Percentiles rank a stretch among this genome's conserved stretches.
phyloP scores from a whole-genome alignment of 768 basidiomycete genomes.

The Steccherinum ochraceum region DNA sequence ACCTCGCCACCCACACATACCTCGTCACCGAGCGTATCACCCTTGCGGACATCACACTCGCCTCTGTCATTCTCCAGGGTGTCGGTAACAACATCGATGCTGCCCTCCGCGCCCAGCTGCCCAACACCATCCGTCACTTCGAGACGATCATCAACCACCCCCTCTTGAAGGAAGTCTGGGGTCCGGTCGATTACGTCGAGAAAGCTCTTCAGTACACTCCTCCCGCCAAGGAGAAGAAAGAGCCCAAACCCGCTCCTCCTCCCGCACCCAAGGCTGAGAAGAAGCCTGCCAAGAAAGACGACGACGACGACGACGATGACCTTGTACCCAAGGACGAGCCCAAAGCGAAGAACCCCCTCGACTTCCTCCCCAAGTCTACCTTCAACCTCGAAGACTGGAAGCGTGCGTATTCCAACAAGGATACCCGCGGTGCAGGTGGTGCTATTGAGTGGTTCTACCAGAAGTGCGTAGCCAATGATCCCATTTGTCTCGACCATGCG shows the following conservation, averaged over 20 bases:
- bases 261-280: constrained; percentile 30
- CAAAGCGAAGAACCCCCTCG: constrained; percentile 92
- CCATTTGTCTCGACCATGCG: neutral
- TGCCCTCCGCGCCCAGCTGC: constrained; percentile 53
- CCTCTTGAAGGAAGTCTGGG: constrained; percentile 61
- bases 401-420: constrained; percentile 95
- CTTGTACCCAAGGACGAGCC: constrained; percentile 68
- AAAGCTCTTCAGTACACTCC: constrained; percentile 67
- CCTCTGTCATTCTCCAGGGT: constrained; percentile 48
- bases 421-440: constrained; percentile 81
- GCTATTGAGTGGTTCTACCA: constrained; percentile 95
- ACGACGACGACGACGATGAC: constrained; percentile 63
- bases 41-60: constrained; percentile 78
- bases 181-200: constrained; percentile 53
- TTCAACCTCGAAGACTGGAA: constrained; percentile 97
- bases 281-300: constrained; percentile 48
- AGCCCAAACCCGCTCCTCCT: constrained; percentile 22
- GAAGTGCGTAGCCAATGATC: constrained; percentile 56
- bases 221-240: constrained; percentile 70
- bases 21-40: constrained; percentile 93
- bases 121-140: constrained; percentile 77
- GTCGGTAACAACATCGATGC: constrained; percentile 60
- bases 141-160: constrained; percentile 89
- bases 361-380: constrained; percentile 79
- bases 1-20: constrained; percentile 78